Evolutionary conservation across 441 rosid genomes (phyloP), one percentile per base, ranked within the genome.

Genomic region (Erysimum cheiri): DNA sequence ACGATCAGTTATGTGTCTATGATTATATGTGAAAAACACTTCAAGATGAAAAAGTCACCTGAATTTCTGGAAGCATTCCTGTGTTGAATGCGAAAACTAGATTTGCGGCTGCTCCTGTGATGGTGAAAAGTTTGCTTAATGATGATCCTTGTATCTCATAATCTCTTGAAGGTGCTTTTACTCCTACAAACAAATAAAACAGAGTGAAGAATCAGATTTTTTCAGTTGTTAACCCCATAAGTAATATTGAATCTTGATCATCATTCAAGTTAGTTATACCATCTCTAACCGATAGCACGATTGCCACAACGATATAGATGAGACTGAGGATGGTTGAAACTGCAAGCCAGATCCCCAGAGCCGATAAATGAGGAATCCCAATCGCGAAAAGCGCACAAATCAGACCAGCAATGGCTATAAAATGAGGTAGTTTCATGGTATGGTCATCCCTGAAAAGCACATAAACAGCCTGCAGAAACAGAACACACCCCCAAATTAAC

Each of bases 31-130:
- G 33, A 4, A 31, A 31, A 31, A 31, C 6, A 31, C 33, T 31
- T 31, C 33, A 48, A 46, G n/a, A 58, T 12, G 37, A 12, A 17
- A 35, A 2, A 31, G 29, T 15, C 75, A 93, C 98, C 91, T 93
- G 98, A 72, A 93, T 91, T 73, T 93, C 98, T 36, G 96, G 98
- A 70, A 91, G 93, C 98, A 93, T 93, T 61, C 98, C 98, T 4
- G 97, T 89, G 69, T 93, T 93, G 73, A 81, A 93, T 46, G 97
- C 94, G 58, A 94, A 94, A 60, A 90, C 91, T 0, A 94, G 87
- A 80, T 70, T 94, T 6, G 98, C 98, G 4, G 85, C 60, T 74
- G 94, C 97, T 46, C 99, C 97, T 1, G 88, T 85, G 64, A 84
- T 84, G 22, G 91, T 75, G 48, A 90, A 91, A 17, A 92, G 64